Evolutionary conservation across 2,329 filamentous ascomycete genomes (phyloP).

Genomic region (Samsoniella hepiali): DNA sequence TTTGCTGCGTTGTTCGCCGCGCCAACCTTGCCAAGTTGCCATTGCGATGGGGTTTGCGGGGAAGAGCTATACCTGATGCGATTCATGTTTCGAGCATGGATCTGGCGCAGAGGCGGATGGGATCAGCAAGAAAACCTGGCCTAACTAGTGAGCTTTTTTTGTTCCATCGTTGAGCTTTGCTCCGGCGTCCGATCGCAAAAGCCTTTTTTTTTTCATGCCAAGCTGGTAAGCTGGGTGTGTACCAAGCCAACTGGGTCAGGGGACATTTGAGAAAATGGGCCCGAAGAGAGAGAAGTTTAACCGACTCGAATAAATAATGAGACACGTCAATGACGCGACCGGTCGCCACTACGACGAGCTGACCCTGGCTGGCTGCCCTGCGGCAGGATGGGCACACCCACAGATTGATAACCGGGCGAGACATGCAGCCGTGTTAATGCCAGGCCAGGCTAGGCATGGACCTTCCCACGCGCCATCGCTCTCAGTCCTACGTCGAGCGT

Average conservation of each 20-base stretch:
- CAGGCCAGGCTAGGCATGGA: not conserved
- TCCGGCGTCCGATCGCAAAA: not conserved
- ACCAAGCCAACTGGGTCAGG: not conserved
- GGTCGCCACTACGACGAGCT: not conserved
- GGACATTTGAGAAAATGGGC: too few species aligned
- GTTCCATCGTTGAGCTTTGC: not conserved
- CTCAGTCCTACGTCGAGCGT: not conserved
- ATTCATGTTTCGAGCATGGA: not conserved
- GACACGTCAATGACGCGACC: not conserved
- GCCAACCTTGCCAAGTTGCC: not conserved
- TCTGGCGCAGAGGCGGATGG: not conserved
- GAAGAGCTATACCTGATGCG: conserved; percentile 4
- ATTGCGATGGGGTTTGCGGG: not conserved
- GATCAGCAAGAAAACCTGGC: not conserved
- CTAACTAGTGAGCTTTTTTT: not conserved
- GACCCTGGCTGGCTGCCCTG: too few species aligned
- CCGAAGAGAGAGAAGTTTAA: too few species aligned
- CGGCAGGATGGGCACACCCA: not conserved
- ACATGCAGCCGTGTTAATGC: conserved; percentile 7
- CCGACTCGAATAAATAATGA: too few species aligned
- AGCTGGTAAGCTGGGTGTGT: not conserved
- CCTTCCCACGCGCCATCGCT: not conserved
- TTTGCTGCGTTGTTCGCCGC: not conserved
- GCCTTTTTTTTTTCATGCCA: too few species aligned
- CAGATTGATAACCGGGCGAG: not conserved